Conservation (phyloP, 768 basidiomycete genomes). For the Cantharellus anzutake region DNA sequence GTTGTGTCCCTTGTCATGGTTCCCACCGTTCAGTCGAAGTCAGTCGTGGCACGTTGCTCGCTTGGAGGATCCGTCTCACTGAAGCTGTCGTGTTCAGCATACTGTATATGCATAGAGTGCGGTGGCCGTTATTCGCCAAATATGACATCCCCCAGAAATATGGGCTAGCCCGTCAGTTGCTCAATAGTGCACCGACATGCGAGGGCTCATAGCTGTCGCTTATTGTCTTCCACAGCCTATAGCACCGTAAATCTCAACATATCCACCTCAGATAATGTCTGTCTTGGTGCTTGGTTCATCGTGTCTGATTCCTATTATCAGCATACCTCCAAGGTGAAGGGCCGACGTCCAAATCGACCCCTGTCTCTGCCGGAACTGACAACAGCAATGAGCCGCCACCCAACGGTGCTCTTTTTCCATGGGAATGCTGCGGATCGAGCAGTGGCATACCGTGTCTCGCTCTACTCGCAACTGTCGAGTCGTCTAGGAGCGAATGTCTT, state of each 20-base stretch:
- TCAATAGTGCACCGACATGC: too few relatives aligned
- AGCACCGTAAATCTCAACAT: slow-evolving; percentile 35
- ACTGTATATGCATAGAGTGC: slow-evolving; percentile 3
- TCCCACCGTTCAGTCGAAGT: slow-evolving; percentile 7
- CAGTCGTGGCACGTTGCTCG: neutral
- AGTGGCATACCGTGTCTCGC: slow-evolving; percentile 39
- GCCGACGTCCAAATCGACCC: slow-evolving; percentile 9
- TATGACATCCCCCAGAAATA: slow-evolving; percentile 4
- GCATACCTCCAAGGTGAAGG: slow-evolving; percentile 13
- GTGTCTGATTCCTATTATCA: slow-evolving; percentile 49
- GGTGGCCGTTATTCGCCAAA: slow-evolving; percentile 3
- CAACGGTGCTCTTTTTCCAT: slow-evolving; percentile 82
- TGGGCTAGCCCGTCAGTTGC: slow-evolving; percentile 5
- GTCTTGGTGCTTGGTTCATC: slow-evolving; percentile 73
- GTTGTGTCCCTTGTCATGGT: neutral
- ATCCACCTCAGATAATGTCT: slow-evolving; percentile 54
- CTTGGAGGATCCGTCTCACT: neutral
- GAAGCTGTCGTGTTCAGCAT: neutral
- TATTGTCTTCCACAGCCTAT: slow-evolving; percentile 3
- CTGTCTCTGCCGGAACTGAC: slow-evolving; percentile 10
- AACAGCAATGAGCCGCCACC: slow-evolving; percentile 35
- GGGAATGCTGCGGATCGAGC: slow-evolving; percentile 79
- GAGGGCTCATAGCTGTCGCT: too few relatives aligned
- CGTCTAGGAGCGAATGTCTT: slow-evolving; percentile 55
- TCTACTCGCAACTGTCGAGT: slow-evolving; percentile 46